Evolutionary conservation across 2,329 filamentous ascomycete genomes (phyloP).

Genomic region (Pezicula neosporulosa): DNA sequence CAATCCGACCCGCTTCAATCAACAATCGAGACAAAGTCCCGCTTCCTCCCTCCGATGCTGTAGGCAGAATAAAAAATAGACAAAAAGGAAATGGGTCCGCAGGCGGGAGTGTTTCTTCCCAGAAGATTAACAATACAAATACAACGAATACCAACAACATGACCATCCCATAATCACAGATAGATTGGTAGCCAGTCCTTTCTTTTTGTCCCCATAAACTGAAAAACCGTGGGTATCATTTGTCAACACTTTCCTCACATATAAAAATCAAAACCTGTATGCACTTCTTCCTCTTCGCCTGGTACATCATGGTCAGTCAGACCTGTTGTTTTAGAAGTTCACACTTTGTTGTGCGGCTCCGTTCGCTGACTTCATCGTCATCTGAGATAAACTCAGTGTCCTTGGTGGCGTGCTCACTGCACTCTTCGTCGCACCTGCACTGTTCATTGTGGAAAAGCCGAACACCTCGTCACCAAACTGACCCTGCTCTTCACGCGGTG

Average conservation of each 20-base stretch:
- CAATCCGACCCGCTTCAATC: no score
- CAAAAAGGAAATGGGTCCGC: no score
- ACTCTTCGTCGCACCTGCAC: constrained; percentile 32
- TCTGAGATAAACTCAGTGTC: constrained; percentile 60
- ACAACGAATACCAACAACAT: no score
- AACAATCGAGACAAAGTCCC: no score
- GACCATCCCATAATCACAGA: no score
- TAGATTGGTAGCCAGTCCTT: no score
- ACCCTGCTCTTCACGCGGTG: constrained; percentile 44
- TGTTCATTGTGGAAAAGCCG: constrained; percentile 33
- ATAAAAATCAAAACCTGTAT: constrained; percentile 1
- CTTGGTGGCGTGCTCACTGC: constrained; percentile 38
- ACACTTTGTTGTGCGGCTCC: constrained; percentile 2
- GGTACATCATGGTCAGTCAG: constrained; percentile 2
- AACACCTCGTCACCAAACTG: constrained; percentile 39
- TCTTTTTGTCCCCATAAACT: no score
- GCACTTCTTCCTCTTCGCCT: background rate
- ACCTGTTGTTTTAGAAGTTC: constrained; percentile 12
- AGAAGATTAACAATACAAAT: no score
- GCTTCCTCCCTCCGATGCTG: no score
- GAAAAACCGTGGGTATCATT: no score
- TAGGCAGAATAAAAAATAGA: no score
- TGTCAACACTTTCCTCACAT: background rate
- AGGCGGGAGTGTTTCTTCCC: no score
- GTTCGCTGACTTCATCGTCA: constrained; percentile 39